Evolutionary conservation across 2,329 filamentous ascomycete genomes (phyloP).

Genomic region (Botrytis paeoniae): DNA sequence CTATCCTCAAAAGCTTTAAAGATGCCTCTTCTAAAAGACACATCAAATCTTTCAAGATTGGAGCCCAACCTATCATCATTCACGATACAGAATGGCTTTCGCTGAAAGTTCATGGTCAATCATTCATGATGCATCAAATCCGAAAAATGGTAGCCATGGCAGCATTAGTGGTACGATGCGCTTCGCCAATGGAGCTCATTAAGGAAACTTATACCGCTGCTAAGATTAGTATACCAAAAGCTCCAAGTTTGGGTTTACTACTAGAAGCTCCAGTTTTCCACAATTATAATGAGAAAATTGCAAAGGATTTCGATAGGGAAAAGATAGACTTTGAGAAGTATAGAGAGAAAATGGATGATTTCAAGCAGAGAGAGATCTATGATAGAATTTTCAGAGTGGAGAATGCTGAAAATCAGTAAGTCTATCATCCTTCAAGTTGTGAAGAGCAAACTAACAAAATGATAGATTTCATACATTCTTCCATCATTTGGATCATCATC

Average conservation of each 20-base stretch:
- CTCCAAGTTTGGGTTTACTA: conserved; percentile 81
- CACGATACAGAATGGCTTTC: conserved; percentile 93
- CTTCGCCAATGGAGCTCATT: conserved; percentile 69
- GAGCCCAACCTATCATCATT: conserved; percentile 74
- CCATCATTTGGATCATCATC: conserved; percentile 74
- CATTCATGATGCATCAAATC: conserved; percentile 99
- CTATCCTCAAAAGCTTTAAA: conserved; percentile 76
- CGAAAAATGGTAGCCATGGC: conserved; percentile 98
- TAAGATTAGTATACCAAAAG: conserved; percentile 88
- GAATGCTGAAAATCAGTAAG: conserved; percentile 81
- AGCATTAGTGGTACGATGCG: conserved; percentile 78
- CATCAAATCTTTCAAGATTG: conserved; percentile 88
- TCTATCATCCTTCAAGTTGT: neutral
- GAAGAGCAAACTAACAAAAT: conserved; percentile 4
- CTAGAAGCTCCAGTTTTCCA: conserved; percentile 91
- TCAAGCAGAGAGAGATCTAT: conserved; percentile 92
- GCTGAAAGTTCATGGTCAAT: conserved; percentile 93
- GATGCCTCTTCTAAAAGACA: conserved; percentile 85
- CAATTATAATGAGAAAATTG: conserved; percentile 75
- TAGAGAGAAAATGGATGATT: conserved; percentile 75
- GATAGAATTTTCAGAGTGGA: conserved; percentile 87
- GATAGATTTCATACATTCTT: conserved; percentile 72
- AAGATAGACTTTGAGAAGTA: conserved; percentile 76
- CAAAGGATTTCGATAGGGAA: conserved; percentile 59
- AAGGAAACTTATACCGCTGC: conserved; percentile 67